phyloP scores from a whole-genome alignment of 345 rosid species.

The Melaleuca alternifolia region DNA sequence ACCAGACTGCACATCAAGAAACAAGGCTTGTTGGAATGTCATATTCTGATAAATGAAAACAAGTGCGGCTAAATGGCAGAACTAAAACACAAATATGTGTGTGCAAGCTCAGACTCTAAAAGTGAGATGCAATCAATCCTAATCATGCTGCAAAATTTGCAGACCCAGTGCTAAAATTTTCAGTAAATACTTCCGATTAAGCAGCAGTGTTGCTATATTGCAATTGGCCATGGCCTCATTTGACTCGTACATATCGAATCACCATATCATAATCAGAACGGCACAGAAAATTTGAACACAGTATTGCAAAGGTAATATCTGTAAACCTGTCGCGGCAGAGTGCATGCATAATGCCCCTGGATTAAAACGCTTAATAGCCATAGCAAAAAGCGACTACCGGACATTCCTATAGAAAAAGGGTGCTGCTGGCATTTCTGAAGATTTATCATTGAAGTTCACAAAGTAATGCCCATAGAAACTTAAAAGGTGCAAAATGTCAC shows the following conservation, averaged over 20 bases:
- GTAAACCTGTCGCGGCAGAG: neutral
- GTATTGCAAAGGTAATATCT: neutral
- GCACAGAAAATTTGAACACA: neutral
- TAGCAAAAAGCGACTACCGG: neutral
- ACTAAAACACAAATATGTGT: neutral
- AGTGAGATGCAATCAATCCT: neutral
- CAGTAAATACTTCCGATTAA: neutral
- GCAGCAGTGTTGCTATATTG: neutral
- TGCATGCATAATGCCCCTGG: neutral
- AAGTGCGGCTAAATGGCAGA: neutral
- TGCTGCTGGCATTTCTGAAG: neutral
- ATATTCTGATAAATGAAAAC: neutral
- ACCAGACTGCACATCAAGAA: constrained; percentile 48
- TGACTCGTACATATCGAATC: neutral
- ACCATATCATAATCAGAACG: neutral
- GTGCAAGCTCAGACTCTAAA: neutral
- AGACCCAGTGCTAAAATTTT: neutral
- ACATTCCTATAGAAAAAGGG: neutral
- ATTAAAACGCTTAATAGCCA: neutral
- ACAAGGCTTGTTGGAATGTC: neutral
- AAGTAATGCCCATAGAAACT: neutral
- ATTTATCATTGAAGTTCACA: neutral
- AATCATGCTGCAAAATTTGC: neutral
- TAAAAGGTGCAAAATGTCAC: neutral
- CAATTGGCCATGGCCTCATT: neutral